phyloP scores from a whole-genome alignment of 2,329 filamentous ascomycete genomes.

The Alternaria infectoria region DNA sequence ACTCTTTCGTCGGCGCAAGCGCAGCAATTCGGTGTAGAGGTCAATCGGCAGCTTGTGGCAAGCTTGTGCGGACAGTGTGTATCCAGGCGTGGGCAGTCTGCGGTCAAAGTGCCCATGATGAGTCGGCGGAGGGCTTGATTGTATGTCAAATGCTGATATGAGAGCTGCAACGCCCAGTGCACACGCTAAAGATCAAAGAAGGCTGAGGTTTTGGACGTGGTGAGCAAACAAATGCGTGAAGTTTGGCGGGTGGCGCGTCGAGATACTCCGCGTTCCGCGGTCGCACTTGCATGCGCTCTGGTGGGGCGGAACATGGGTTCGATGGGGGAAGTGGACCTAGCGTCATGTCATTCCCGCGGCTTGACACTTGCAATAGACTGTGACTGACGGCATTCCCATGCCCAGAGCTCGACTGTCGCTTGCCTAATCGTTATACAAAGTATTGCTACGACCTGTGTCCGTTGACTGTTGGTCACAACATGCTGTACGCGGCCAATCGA shows the following conservation, averaged over 20 bases:
- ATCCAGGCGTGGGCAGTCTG: conserved; percentile 44
- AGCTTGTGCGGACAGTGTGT: conserved; percentile 51
- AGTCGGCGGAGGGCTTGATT: not conserved
- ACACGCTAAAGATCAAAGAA: not conserved
- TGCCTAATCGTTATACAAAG: not conserved
- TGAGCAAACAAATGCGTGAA: not conserved
- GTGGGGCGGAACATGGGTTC: conserved; percentile 42
- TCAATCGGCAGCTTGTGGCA: conserved; percentile 51
- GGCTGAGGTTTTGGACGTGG: not conserved
- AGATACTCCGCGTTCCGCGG: conserved; percentile 1
- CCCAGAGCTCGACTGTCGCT: not conserved
- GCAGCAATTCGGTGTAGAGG: conserved; percentile 49
- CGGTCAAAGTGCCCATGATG: conserved; percentile 50
- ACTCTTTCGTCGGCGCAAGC: conserved; percentile 50
- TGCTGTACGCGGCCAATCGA: not conserved
- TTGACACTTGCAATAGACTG: not conserved
- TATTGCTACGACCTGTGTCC: not conserved
- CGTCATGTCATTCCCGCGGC: not conserved
- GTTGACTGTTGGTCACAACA: not conserved
- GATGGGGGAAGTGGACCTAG: conserved; percentile 1
- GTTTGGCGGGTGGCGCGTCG: conserved; percentile 6
- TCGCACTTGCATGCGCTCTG: conserved; percentile 8
- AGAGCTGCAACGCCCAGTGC: not conserved
- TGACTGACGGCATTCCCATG: not conserved
- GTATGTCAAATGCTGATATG: not conserved